These are phyloP conservation scores for Viola pubescens DNA, from an alignment of 441 rosid species.

Conservation along the genomic window DNA sequence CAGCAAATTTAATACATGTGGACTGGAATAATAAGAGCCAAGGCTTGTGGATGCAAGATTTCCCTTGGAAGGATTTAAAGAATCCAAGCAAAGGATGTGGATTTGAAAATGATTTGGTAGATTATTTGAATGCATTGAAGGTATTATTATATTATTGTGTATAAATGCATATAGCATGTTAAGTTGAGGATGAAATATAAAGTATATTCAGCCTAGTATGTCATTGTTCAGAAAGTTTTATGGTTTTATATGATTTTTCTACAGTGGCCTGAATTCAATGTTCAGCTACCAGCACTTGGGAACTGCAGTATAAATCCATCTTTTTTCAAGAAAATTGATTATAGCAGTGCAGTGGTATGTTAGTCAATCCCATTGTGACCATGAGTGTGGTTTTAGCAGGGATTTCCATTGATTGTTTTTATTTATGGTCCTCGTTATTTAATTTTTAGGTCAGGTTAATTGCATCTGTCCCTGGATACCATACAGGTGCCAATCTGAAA, in stretches of 20 bases:
- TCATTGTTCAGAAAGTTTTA: neutral
- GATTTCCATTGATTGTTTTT: neutral
- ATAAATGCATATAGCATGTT: neutral
- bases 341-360: slow-evolving; percentile 51
- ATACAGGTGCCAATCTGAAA: slow-evolving; percentile 59
- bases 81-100: slow-evolving; percentile 40
- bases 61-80: slow-evolving; percentile 80
- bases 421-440: neutral
- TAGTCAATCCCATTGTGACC: too few species aligned
- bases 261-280: slow-evolving; percentile 77
- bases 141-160: slow-evolving; percentile 18
- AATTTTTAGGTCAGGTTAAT: slow-evolving; percentile 61
- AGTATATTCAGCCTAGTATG: neutral
- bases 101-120: slow-evolving; percentile 77
- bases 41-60: slow-evolving; percentile 99
- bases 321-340: slow-evolving; percentile 82
- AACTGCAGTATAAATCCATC: slow-evolving; percentile 52
- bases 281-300: slow-evolving; percentile 50
- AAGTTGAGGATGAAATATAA: neutral
- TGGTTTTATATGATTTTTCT: slow-evolving; percentile 3
- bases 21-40: slow-evolving; percentile 98
- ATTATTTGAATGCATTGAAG: slow-evolving; percentile 77
- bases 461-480: slow-evolving; percentile 96
- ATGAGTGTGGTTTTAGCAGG: too few species aligned
- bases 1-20: slow-evolving; percentile 78